Conservation (phyloP, 2,329 filamentous ascomycete species). For the Penicillium sp. region DNA sequence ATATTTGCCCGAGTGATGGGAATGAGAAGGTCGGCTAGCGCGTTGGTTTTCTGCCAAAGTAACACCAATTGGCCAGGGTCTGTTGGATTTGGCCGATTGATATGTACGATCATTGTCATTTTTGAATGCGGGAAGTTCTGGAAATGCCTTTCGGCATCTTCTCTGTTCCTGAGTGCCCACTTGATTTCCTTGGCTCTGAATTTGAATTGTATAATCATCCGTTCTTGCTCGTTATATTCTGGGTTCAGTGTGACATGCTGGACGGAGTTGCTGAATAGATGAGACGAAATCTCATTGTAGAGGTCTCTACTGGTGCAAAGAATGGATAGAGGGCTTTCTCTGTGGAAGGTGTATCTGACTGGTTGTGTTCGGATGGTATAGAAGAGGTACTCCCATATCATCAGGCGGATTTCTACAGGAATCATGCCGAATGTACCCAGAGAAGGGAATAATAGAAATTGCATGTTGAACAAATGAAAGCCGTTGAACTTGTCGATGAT, state of each 20-base stretch:
- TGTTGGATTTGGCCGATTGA: background rate
- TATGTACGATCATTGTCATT: background rate
- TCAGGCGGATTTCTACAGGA: slow-evolving; percentile 1
- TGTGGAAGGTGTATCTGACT: background rate
- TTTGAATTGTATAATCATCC: background rate
- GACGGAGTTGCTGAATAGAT: background rate
- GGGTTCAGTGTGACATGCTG: background rate
- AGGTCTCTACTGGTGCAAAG: background rate
- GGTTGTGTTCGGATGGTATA: background rate
- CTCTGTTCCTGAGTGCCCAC: background rate
- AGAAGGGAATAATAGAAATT: background rate
- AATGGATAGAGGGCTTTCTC: background rate
- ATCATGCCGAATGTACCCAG: background rate
- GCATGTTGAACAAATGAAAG: background rate
- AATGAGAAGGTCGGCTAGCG: background rate
- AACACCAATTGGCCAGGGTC: slow-evolving; percentile 1
- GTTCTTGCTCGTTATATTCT: background rate
- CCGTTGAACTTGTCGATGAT: background rate
- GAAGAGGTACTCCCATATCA: slow-evolving; percentile 4
- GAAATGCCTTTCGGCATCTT: background rate
- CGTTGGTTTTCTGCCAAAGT: background rate
- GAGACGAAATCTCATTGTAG: slow-evolving; percentile 3
- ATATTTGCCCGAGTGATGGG: background rate
- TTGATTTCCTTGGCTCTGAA: background rate
- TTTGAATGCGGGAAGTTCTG: background rate